Base-by-base conservation (phyloP, 202 grass and related monocot species). In the Panicum hallii region DNA sequence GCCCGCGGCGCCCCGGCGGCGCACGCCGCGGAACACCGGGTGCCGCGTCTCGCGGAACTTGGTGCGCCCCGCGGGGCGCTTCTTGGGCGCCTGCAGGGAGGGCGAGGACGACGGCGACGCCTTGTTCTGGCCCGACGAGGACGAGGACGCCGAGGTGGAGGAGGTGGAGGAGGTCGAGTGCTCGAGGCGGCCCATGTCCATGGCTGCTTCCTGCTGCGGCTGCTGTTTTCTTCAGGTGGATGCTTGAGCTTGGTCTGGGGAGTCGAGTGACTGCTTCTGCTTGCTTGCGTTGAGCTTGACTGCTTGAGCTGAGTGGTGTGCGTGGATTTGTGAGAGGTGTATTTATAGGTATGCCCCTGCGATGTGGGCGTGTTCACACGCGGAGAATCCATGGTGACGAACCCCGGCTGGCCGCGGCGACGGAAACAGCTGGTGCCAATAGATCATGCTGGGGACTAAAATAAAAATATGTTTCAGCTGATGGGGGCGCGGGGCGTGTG, bases 41-140 rank as follows among this genome's bases (percentile, higher is more conserved):
- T 97, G 92, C 19, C 92, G 92, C 28, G 94, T 92, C 79, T 97
- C 92, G 5, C 82, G 74, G 86, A 97, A 94, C 84, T 92, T 97
- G 86, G 90, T 97, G 22, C 92, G 81, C 16, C 94, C 94, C 4
- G 92, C 90, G 2, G 92, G 94, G 7, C 90, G 86, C 92, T 97
- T 97, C 30, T 87, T 87, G 70, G 88, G 81, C 28, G 91, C 77
- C 22, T 62, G 88, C 42, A 83, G 10, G 34, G 78, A 48, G 3
- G 69, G 47, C 1, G 69, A 72, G 14, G 46, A 34, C 69, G 69
- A 23, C 19, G 77, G 36, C 0, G 63, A 68, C 14, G 83, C 83
- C 45, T 77, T 62, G 58, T 73, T 84, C 81, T 79, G 62, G 10
- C 60, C 85, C 10, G 85, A 80, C 0, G 58, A 71, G 5, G 82